Base-by-base conservation (phyloP, 1,139 yeast species). In the Candida smagusa region DNA sequence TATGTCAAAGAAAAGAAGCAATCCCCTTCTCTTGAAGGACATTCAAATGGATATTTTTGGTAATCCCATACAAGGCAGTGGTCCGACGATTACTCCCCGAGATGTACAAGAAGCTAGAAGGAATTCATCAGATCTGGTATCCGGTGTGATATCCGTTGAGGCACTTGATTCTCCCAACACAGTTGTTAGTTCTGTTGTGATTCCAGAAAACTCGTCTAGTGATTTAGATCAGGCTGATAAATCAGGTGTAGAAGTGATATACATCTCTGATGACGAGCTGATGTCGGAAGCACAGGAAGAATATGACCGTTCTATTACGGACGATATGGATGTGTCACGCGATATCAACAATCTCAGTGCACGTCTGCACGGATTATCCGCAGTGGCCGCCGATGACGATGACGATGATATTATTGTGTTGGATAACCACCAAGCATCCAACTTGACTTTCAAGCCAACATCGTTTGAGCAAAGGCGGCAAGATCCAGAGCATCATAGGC, bases 351-450 rank as follows among this genome's bases (percentile, higher is more conserved):
- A 16, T 16, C 19, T 16, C 19, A 16, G 19, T 16, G 19, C 3
- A 5, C 5, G 3, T 16, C 3, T 5, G 19, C 19, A 16, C 19
- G 19, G 19, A 4, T 16, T 5, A 16, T 16, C 19, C 19, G 19
- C 19, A 16, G 19, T 3, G 19, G 19, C 19, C 5, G 19, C 19
- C 19, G 5, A 25, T 6, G 39, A 38, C 8, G 36, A 31, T 2
- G 59, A 55, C 23, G 60, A 56, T 22, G 61, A 57, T 12, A 38
- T 55, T 12, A 50, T 52, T n/a, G 51, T 54, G 7, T 40, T 57
- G 4, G 53, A 55, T 22, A 48, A 49, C 29, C 42, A 45, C 13
- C 51, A 47, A 34, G 56, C 53, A n/a, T 34, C 48, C 8, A 53
- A 42, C 12, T 36, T 48, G 8, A 45, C 41, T 3, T 56, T 54